phyloP scores from a whole-genome alignment of 441 rosid species.

The Syzygium malaccense region DNA sequence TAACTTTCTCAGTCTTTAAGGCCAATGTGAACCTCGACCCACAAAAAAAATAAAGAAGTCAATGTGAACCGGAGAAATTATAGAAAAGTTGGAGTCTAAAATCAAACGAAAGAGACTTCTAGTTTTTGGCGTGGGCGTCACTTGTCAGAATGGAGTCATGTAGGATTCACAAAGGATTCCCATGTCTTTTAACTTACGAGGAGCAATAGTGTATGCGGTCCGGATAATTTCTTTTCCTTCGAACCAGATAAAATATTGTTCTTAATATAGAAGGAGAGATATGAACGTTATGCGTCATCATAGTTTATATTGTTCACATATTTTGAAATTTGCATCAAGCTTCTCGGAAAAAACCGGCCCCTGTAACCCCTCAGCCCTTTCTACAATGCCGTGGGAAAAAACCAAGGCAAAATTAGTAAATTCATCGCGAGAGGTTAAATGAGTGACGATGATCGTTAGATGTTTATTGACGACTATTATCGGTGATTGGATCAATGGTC shows the following conservation, averaged over 20 bases:
- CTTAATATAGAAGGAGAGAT: not conserved
- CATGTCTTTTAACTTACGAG: not conserved
- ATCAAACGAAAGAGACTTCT: not conserved
- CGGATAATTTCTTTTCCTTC: not conserved
- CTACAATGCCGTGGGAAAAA: no score
- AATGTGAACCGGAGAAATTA: not conserved
- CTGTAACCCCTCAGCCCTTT: no score
- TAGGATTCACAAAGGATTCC: not conserved
- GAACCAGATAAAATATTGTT: not conserved
- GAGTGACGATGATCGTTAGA: no score
- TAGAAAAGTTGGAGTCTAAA: not conserved
- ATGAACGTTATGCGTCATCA: not conserved
- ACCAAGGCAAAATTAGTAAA: no score
- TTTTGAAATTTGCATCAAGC: no score
- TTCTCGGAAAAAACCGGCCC: no score
- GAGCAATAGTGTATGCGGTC: not conserved
- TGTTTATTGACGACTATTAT: no score
- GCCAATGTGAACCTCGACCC: not conserved
- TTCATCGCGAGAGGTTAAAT: no score
- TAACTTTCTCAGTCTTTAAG: not conserved
- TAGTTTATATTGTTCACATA: not conserved
- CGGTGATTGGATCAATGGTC: no score
- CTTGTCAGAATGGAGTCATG: not conserved
- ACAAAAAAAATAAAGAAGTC: not conserved
- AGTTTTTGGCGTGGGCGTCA: not conserved